These are phyloP conservation scores for Hypoxylon sp. DNA, from an alignment of 2,329 filamentous ascomycete genomes.

Conservation along the genomic window DNA sequence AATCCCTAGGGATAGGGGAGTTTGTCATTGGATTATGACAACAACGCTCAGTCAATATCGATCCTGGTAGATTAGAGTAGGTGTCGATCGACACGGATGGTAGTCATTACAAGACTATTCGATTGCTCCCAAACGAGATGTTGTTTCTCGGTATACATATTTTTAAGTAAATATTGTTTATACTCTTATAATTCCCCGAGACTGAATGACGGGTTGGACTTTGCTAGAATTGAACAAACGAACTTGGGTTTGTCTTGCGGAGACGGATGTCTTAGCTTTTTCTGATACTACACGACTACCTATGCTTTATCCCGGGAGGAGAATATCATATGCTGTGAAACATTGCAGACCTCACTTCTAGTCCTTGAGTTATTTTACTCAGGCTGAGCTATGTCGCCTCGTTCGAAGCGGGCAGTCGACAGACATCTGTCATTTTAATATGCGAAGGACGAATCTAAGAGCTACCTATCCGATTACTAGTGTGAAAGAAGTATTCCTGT, in stretches of 20 bases:
- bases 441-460: not conserved
- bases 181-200: not conserved
- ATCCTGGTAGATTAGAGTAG: constrained; percentile 11
- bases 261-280: constrained; percentile 1
- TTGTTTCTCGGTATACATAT: not conserved
- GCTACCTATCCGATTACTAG: constrained; percentile 2
- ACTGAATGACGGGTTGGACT: not conserved
- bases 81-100: constrained; percentile 15
- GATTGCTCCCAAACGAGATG: not conserved
- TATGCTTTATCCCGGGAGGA: not conserved
- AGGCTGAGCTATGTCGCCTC: not conserved
- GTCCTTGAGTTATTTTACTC: not conserved
- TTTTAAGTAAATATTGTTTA: not conserved
- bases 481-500: not conserved
- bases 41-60: constrained; percentile 16
- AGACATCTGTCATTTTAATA: constrained; percentile 3
- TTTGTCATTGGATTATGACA: constrained; percentile 23
- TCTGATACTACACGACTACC: not conserved
- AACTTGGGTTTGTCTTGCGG: not conserved
- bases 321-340: not conserved
- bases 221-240: not conserved
- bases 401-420: not conserved
- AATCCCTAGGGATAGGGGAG: not conserved
- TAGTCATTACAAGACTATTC: constrained; percentile 8
- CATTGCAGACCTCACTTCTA: constrained; percentile 1